A percentile compares a stretch with the other conserved stretches of the same genome.
phyloP scores from a whole-genome alignment of 306 rosid genomes.

The Lagenaria siceraria region DNA sequence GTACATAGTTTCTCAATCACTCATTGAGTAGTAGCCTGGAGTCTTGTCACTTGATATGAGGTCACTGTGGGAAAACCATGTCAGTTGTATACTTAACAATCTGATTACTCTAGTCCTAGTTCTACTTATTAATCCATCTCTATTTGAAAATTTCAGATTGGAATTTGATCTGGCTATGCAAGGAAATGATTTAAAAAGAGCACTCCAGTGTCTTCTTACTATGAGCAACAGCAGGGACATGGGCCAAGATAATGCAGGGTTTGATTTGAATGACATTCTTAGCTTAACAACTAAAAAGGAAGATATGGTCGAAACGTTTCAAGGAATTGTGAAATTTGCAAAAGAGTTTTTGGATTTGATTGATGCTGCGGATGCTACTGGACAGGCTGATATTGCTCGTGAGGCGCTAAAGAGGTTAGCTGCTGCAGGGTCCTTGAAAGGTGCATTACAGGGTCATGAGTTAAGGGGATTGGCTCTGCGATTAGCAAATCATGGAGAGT shows the following conservation, averaged over 20 bases:
- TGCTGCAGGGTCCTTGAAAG: constrained; percentile 91
- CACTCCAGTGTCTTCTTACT: constrained; percentile 95
- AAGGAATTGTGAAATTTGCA: constrained; percentile 92
- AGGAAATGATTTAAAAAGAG: constrained; percentile 93
- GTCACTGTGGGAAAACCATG: not conserved
- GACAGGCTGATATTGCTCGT: constrained; percentile 92
- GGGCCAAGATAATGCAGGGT: constrained; percentile 70
- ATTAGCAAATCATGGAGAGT: constrained; percentile 93
- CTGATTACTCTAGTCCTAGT: not conserved
- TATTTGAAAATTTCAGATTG: constrained; percentile 26
- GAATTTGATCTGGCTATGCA: constrained; percentile 98
- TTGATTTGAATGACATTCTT: constrained; percentile 87
- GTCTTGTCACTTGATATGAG: not conserved
- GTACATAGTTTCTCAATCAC: not conserved
- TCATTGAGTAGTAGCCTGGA: not conserved
- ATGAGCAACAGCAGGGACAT: constrained; percentile 97
- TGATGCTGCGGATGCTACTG: constrained; percentile 99
- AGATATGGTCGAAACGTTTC: constrained; percentile 67
- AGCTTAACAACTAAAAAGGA: constrained; percentile 72
- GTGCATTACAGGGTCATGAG: constrained; percentile 86
- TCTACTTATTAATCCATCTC: not conserved
- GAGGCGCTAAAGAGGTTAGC: constrained; percentile 94
- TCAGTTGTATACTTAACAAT: not conserved
- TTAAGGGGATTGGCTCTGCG: constrained; percentile 82
- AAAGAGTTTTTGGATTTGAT: constrained; percentile 93